Evolutionary conservation across 768 basidiomycete genomes (phyloP).

Genomic region (Pleurotus pulmonarius): DNA sequence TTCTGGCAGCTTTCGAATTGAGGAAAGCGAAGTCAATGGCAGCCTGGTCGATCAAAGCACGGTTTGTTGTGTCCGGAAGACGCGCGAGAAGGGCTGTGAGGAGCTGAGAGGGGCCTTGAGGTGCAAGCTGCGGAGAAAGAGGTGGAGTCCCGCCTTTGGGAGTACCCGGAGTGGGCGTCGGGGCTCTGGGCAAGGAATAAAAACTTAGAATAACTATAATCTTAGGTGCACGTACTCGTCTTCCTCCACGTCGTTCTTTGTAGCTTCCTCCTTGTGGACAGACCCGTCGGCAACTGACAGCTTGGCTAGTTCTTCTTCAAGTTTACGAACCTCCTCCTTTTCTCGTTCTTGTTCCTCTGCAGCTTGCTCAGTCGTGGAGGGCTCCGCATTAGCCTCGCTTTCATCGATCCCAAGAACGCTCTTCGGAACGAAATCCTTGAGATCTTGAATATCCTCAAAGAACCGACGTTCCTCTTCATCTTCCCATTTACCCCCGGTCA

Average conservation of each 20-base stretch:
- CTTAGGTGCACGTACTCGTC: conserved; percentile 34
- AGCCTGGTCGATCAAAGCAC: conserved; percentile 84
- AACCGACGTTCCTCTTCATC: conserved; percentile 95
- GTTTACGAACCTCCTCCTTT: conserved; percentile 44
- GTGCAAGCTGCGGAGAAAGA: conserved; percentile 65
- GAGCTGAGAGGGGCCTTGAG: conserved; percentile 91
- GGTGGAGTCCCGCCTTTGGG: conserved; percentile 60
- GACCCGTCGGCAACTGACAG: conserved; percentile 25
- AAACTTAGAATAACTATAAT: neutral
- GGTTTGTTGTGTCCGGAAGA: conserved; percentile 92
- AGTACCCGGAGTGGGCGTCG: conserved; percentile 67
- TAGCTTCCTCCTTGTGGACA: neutral
- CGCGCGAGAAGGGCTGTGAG: conserved; percentile 87
- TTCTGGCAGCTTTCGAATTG: conserved; percentile 95
- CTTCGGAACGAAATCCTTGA: conserved; percentile 88
- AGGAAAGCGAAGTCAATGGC: conserved; percentile 95
- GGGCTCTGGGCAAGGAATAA: conserved; percentile 22
- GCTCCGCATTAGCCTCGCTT: conserved; percentile 25
- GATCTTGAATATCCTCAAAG: conserved; percentile 89
- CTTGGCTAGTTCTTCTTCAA: conserved; percentile 69
- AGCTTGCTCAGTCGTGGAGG: neutral
- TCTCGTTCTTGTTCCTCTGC: conserved; percentile 48
- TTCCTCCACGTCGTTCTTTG: conserved; percentile 27
- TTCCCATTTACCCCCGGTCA: conserved; percentile 87
- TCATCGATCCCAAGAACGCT: conserved; percentile 77